Evolutionary conservation across 2,329 filamentous ascomycete species (phyloP).

Genomic region (Trichoderma afroharzianum): DNA sequence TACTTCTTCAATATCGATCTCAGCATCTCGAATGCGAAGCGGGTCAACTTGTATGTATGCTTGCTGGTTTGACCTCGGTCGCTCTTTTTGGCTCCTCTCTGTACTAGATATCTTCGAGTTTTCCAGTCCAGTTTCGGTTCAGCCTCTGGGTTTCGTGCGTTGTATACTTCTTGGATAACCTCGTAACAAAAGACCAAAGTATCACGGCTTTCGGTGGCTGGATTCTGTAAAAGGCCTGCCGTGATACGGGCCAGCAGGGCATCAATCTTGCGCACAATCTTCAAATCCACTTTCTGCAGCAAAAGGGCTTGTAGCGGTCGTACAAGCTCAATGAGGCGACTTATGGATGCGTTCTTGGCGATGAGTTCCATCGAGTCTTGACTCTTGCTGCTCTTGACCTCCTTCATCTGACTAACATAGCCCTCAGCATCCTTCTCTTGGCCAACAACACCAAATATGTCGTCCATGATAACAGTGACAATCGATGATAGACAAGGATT

Average conservation of each 20-base stretch:
- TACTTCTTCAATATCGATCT: conserved; percentile 84
- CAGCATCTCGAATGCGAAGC: conserved; percentile 84
- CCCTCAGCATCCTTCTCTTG: conserved; percentile 97
- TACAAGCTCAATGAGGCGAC: conserved; percentile 69
- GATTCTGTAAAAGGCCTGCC: conserved; percentile 77
- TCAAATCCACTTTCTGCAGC: conserved; percentile 77
- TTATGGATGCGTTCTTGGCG: conserved; percentile 75
- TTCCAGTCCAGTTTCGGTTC: conserved; percentile 58
- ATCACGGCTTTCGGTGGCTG: conserved; percentile 72
- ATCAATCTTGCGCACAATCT: conserved; percentile 85
- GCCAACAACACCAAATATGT: conserved; percentile 87
- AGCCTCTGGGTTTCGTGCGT: conserved; percentile 50
- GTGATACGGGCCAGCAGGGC: conserved; percentile 80
- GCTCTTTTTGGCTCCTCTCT: conserved; percentile 72
- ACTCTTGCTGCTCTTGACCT: conserved; percentile 97
- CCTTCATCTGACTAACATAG: conserved; percentile 92
- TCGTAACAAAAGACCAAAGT: conserved; percentile 95
- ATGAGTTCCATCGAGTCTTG: conserved; percentile 96
- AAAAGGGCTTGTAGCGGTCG: conserved; percentile 75
- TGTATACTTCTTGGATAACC: conserved; percentile 82
- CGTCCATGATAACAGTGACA: conserved; percentile 87
- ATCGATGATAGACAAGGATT: conserved; percentile 82
- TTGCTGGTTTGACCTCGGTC: conserved; percentile 70
- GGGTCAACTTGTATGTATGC: conserved; percentile 80
- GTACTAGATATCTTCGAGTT: conserved; percentile 72